These are phyloP conservation scores for Mycotypha africana DNA, from an alignment of 371 early-diverging fungal genomes.

Conservation along the genomic window DNA sequence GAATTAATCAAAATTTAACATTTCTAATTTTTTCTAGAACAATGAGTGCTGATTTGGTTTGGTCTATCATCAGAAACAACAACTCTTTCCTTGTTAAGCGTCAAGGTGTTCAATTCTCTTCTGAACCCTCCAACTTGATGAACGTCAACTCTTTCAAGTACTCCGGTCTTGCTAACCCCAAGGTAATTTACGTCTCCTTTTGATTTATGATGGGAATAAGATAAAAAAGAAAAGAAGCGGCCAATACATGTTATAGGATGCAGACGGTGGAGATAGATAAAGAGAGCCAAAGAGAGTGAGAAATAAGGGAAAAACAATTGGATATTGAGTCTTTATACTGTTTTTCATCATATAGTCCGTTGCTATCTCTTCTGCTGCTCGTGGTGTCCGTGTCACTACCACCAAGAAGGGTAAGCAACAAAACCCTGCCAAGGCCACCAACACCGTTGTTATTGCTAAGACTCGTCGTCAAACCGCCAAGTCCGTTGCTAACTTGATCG, in stretches of 20 bases:
- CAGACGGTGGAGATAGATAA: background rate
- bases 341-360: too few relatives aligned
- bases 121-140: slow-evolving; percentile 81
- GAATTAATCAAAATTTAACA: too few relatives aligned
- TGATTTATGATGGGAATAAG: background rate
- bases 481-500: slow-evolving; percentile 66
- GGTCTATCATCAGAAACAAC: slow-evolving; percentile 83
- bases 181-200: too few relatives aligned
- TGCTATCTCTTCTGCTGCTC: slow-evolving; percentile 55
- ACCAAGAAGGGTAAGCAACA: slow-evolving; percentile 57
- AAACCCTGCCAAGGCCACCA: slow-evolving; percentile 52
- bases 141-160: slow-evolving; percentile 84
- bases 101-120: slow-evolving; percentile 72
- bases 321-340: too few relatives aligned
- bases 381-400: slow-evolving; percentile 61
- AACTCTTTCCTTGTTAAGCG: slow-evolving; percentile 88
- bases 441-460: slow-evolving; percentile 57
- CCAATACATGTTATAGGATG: too few relatives aligned
- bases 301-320: background rate
- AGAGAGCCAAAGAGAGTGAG: background rate
- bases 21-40: too few relatives aligned
- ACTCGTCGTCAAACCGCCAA: slow-evolving; percentile 66
- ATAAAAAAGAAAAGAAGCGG: background rate
- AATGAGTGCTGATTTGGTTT: slow-evolving; percentile 71
- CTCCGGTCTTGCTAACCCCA: slow-evolving; percentile 78